These are phyloP conservation scores for Albizia julibrissin DNA, from an alignment of 306 rosid genomes.

Conservation along the genomic window DNA sequence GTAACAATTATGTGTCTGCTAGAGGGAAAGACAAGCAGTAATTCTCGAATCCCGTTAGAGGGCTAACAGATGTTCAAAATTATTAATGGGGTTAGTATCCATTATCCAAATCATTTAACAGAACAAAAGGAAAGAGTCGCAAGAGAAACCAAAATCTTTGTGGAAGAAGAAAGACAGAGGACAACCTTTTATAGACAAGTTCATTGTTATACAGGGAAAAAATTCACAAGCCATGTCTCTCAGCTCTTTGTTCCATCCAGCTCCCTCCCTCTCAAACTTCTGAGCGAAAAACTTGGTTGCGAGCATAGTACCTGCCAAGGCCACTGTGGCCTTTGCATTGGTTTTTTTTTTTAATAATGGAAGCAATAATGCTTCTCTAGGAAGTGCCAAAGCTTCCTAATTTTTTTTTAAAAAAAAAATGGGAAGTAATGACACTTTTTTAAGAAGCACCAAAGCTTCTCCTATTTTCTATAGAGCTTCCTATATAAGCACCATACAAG, in stretches of 20 bases:
- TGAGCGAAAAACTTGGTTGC: constrained; percentile 69
- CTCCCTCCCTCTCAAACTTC: constrained; percentile 64
- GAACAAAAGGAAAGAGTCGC: not conserved
- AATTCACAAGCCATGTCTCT: constrained; percentile 26
- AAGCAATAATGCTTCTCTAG: too few relatives aligned
- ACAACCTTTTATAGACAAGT: not conserved
- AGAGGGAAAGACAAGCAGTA: constrained; percentile 21
- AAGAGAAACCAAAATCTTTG: not conserved
- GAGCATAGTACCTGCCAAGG: too few relatives aligned
- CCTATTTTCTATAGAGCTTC: too few relatives aligned
- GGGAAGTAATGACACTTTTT: too few relatives aligned
- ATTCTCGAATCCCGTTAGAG: not conserved
- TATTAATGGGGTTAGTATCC: constrained; percentile 20
- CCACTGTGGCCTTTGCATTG: too few relatives aligned
- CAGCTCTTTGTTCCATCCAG: constrained; percentile 49
- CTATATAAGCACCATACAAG: too few relatives aligned
- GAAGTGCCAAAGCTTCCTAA: too few relatives aligned
- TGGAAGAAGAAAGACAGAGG: not conserved
- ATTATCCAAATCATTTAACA: constrained; percentile 26
- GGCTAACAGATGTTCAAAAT: constrained; percentile 20
- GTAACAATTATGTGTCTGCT: constrained; percentile 30
- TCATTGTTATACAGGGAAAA: not conserved
- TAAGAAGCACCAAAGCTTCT: too few relatives aligned
- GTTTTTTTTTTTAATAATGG: too few relatives aligned
- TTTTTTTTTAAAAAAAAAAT: too few relatives aligned